phyloP scores from a whole-genome alignment of 192 early-diverging fungal species.

The Diversispora epigaea region DNA sequence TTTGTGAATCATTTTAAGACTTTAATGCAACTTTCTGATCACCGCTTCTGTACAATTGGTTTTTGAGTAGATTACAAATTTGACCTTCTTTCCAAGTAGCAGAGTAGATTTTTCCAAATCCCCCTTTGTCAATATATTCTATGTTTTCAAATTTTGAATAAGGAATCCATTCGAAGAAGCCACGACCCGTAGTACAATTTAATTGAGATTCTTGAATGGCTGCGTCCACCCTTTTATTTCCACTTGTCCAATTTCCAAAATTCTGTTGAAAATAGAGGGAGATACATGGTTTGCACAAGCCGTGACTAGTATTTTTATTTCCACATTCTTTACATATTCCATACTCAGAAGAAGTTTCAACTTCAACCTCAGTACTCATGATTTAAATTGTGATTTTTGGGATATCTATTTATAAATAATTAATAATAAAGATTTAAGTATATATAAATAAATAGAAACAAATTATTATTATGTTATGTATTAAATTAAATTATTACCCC shows the following conservation, averaged over 20 bases:
- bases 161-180: conserved; percentile 17
- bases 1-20: background rate
- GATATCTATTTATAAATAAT: no score
- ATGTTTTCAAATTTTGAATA: conserved; percentile 17
- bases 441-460: no score
- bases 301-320: background rate
- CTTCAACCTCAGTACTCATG: background rate
- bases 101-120: conserved; percentile 16
- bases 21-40: background rate
- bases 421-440: no score
- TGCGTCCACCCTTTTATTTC: background rate
- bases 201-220: background rate
- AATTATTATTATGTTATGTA: no score
- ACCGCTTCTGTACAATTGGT: background rate
- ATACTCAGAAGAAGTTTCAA: background rate
- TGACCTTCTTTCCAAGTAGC: conserved; percentile 4
- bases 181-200: background rate
- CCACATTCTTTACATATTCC: background rate
- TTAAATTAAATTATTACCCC: no score
- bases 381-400: no score
- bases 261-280: background rate
- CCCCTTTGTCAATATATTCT: background rate
- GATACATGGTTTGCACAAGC: conserved; percentile 8
- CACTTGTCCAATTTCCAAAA: conserved; percentile 13
- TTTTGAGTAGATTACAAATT: background rate